These are phyloP conservation scores for Atalantia buxifolia DNA, from an alignment of 345 rosid species.

Conservation along the genomic window DNA sequence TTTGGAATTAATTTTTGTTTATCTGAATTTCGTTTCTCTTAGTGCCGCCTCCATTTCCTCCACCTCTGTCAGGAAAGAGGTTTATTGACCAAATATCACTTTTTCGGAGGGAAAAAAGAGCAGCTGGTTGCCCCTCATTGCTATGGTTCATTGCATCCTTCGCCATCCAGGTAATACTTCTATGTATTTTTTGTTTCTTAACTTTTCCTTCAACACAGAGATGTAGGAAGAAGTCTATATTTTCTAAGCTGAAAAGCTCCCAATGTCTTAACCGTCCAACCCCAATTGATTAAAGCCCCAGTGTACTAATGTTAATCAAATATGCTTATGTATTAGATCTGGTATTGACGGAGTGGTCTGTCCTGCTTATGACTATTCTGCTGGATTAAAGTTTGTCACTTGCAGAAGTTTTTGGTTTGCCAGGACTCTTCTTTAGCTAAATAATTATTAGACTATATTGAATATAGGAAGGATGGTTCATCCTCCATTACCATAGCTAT, in stretches of 20 bases:
- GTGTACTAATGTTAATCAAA: no score
- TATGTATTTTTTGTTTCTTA: not conserved
- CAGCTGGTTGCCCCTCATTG: conserved; percentile 71
- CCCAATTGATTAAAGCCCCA: no score
- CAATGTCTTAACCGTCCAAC: no score
- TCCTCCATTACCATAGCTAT: not conserved
- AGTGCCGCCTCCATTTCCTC: conserved; percentile 90
- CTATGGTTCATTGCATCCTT: conserved; percentile 67
- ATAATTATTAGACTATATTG: not conserved
- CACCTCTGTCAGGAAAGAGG: conserved; percentile 78
- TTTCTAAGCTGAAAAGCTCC: not conserved
- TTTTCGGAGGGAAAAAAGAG: conserved; percentile 51
- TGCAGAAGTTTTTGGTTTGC: not conserved
- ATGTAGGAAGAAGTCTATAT: not conserved
- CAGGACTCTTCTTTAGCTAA: not conserved
- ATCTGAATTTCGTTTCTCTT: conserved; percentile 28
- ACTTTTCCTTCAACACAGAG: not conserved
- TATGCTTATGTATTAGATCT: no score
- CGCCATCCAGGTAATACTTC: conserved; percentile 58
- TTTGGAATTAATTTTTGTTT: conserved; percentile 11
- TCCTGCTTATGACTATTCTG: not conserved
- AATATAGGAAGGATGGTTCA: not conserved
- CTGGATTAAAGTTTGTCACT: not conserved
- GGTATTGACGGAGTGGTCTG: no score
- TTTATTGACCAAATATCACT: conserved; percentile 47